These are phyloP conservation scores for Aegilops bicornis DNA, from an alignment of 176 grass and related monocot species.

Conservation along the genomic window DNA sequence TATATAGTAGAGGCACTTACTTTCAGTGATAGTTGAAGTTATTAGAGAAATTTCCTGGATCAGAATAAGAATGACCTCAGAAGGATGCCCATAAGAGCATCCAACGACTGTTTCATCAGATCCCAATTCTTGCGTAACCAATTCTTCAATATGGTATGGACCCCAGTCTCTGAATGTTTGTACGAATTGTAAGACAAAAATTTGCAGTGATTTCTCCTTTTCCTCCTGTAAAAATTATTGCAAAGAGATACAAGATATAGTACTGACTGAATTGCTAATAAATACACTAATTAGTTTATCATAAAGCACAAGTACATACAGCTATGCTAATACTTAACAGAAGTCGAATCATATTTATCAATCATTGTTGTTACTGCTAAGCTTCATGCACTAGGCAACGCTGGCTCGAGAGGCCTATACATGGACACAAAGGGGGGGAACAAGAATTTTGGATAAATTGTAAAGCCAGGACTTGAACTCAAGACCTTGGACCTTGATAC, in stretches of 20 bases:
- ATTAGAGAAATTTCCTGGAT: conserved; percentile 82
- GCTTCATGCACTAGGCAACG: too few relatives aligned
- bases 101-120: conserved; percentile 60
- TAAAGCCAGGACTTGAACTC: too few relatives aligned
- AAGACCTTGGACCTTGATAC: too few relatives aligned
- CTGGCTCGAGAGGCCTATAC: too few relatives aligned
- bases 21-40: conserved; percentile 62
- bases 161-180: conserved; percentile 90
- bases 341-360: background rate
- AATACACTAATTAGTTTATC: background rate
- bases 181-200: conserved; percentile 74
- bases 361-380: background rate
- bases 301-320: background rate
- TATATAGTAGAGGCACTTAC: conserved; percentile 57
- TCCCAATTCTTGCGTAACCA: conserved; percentile 42
- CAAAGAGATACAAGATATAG: conserved; percentile 29
- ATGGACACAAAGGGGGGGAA: too few relatives aligned
- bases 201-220: conserved; percentile 78
- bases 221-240: conserved; percentile 59
- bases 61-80: conserved; percentile 82
- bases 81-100: conserved; percentile 83
- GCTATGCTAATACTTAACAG: conserved; percentile 1
- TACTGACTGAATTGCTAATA: background rate
- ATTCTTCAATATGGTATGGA: conserved; percentile 42
- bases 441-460: too few relatives aligned